phyloP scores from a whole-genome alignment of 2,329 filamentous ascomycete species.

The Penicillium oxalicum region DNA sequence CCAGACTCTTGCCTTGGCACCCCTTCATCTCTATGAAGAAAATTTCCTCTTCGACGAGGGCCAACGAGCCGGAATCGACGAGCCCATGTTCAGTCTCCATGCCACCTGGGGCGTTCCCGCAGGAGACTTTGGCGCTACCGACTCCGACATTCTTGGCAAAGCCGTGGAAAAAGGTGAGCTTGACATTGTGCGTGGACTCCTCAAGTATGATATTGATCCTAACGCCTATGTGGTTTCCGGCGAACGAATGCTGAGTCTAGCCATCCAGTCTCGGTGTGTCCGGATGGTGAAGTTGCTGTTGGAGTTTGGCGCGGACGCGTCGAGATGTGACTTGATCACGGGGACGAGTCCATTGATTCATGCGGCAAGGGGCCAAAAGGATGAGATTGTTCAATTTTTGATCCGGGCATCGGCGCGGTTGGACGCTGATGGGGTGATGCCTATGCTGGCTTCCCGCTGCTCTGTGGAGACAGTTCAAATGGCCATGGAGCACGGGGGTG shows the following conservation, averaged over 20 bases:
- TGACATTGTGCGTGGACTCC: neutral
- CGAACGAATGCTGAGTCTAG: constrained; percentile 2
- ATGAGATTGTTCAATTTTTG: neutral
- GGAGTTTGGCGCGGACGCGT: constrained; percentile 4
- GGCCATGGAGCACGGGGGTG: neutral
- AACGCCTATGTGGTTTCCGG: constrained; percentile 8
- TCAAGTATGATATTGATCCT: constrained; percentile 4
- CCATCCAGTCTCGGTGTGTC: constrained; percentile 1
- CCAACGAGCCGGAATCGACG: neutral
- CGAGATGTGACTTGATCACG: neutral
- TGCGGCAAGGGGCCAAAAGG: neutral
- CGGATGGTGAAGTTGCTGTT: constrained; percentile 3
- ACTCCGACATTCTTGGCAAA: neutral
- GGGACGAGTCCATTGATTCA: neutral
- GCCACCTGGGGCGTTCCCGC: neutral
- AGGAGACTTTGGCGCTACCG: neutral
- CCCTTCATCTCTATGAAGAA: constrained; percentile 1
- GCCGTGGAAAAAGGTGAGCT: neutral
- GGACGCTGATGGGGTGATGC: neutral
- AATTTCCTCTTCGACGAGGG: neutral
- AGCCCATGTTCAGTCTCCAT: neutral
- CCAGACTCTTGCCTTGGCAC: neutral
- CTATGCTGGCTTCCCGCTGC: neutral
- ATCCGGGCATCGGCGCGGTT: neutral
- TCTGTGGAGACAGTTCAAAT: neutral